phyloP scores from a whole-genome alignment of 257 asterid species.

The Leonotis leonurus region DNA sequence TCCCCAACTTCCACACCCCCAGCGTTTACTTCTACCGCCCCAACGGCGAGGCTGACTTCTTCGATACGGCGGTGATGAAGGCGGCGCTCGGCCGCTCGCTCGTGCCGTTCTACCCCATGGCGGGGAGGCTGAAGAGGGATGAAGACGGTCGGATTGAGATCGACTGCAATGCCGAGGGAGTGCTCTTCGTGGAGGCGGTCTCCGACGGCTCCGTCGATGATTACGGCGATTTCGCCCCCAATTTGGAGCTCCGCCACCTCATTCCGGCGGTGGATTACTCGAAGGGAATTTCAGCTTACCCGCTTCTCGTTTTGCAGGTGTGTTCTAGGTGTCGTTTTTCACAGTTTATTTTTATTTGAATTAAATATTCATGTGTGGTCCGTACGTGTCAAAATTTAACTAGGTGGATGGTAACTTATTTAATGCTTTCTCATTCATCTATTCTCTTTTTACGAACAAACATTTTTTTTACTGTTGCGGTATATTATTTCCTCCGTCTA shows the following conservation, averaged over 20 bases:
- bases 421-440: too few species aligned
- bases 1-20: conserved; percentile 96
- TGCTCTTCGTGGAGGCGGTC: conserved; percentile 70
- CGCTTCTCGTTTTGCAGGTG: conserved; percentile 82
- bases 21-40: conserved; percentile 92
- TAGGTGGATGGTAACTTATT: too few species aligned
- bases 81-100: conserved; percentile 68
- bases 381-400: neutral
- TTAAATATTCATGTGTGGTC: neutral
- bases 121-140: conserved; percentile 80
- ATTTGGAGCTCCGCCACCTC: conserved; percentile 68
- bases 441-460: too few species aligned
- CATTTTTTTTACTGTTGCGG: too few species aligned
- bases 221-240: conserved; percentile 80
- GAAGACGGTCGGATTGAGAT: conserved; percentile 82
- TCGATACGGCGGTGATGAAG: conserved; percentile 54
- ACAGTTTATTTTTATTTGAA: neutral
- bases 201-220: conserved; percentile 61
- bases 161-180: conserved; percentile 49
- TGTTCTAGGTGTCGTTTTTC: neutral
- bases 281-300: conserved; percentile 39
- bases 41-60: conserved; percentile 44
- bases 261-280: conserved; percentile 90
- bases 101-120: conserved; percentile 98
- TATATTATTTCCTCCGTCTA: too few species aligned